Conservation (phyloP, 257 asterid genomes). For the Capsicum baccatum region DNA sequence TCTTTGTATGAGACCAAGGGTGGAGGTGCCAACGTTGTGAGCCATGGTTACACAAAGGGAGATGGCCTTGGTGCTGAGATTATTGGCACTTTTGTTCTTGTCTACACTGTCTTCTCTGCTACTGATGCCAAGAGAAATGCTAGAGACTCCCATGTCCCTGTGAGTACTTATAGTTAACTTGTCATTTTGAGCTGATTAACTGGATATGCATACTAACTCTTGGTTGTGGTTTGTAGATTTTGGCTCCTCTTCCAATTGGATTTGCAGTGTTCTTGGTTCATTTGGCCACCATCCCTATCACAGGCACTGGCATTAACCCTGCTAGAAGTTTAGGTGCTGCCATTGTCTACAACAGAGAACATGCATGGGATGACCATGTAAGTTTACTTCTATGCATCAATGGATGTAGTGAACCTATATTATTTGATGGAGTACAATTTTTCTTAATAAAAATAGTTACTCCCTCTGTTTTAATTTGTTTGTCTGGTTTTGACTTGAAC, state of each 20-base stretch:
- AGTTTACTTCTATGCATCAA: conserved; percentile 28
- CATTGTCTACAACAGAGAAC: conserved; percentile 64
- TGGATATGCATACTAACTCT: background rate
- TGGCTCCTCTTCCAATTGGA: conserved; percentile 88
- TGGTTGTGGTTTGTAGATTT: conserved; percentile 44
- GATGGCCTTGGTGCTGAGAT: conserved; percentile 86
- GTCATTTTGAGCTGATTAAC: background rate
- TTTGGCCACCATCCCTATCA: conserved; percentile 81
- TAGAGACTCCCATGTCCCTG: conserved; percentile 87
- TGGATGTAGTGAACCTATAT: background rate
- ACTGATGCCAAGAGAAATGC: conserved; percentile 93
- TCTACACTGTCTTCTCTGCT: conserved; percentile 83
- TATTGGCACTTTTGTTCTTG: conserved; percentile 75
- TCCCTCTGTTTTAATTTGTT: too few relatives aligned
- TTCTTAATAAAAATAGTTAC: background rate
- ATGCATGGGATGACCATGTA: conserved; percentile 80
- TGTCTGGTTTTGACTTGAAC: too few relatives aligned
- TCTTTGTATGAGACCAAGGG: conserved; percentile 50
- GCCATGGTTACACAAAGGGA: conserved; percentile 75
- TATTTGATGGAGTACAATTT: background rate
- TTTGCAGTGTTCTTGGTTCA: conserved; percentile 81
- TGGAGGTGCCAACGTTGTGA: conserved; percentile 70
- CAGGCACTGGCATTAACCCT: conserved; percentile 85
- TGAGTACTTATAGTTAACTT: conserved; percentile 37
- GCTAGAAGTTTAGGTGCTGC: conserved; percentile 85